Evolutionary conservation across 495 filamentous ascomycete genomes (phyloP), one percentile per base, ranked within the genome.

Genomic region (Friedmanniomyces endolithicus): DNA sequence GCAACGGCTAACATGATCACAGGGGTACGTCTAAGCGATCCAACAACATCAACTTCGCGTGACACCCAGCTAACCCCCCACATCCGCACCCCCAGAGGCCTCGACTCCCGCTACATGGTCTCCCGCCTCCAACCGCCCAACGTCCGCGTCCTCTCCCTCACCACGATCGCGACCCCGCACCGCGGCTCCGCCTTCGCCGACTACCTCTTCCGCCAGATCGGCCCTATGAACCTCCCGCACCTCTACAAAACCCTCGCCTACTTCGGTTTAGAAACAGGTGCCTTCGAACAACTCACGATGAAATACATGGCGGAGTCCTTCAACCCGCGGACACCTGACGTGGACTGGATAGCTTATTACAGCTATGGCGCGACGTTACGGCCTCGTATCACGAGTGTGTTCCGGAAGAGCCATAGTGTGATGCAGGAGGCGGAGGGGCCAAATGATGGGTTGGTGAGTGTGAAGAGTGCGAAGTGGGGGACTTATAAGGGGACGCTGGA

Each of bases 31-130:
- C 29, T 24, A n/a, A 17, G 44, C 22, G 1, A 11, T 27, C 31
- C 39, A n/a, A 55, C 59, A 49, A 22, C 51, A 31, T 3, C 27
- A 31, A 31, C 27, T 4, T 9, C 3, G 27, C 3, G 9, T 31
- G 9, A 9, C 27, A 31, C 4, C 9, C 27, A 31, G 27, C 65
- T 71, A 52, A 71, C 57, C 24, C 25, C 20, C 2, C 1, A n/a
- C n/a, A n/a, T n/a, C 1, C 20, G 25, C 20, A 31, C 27, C 9
- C 9, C 3, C 43, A 85, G 90, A 29, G 92, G 92, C 3, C 77
- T 96, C 41, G 92, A 95, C 70, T 82, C 88, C 12, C 78, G 90
- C 64, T 94, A 94, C 67, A 94, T 96, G 88, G 86, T 96, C 59
- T 89, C 85, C 50, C 76, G 74, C 41, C 72, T 95, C 14, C 77